phyloP scores from a whole-genome alignment of 2,329 filamentous ascomycete genomes.

The Tolypocladium tropicale region DNA sequence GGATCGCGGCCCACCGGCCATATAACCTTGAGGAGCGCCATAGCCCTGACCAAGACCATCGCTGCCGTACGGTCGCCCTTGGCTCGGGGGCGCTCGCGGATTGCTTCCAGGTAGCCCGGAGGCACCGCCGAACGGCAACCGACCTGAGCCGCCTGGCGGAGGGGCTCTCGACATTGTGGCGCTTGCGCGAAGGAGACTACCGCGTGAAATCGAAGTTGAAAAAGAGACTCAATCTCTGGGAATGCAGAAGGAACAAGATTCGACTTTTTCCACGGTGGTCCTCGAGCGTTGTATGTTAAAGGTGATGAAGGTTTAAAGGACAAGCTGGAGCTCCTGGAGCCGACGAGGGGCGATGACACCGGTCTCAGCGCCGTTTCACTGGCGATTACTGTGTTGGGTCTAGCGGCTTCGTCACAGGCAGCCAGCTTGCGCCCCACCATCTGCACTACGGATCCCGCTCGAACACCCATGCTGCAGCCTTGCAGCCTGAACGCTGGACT shows the following conservation, averaged over 20 bases:
- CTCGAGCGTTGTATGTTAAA: background rate
- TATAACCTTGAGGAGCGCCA: conserved; percentile 5
- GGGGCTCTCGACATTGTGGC: conserved; percentile 21
- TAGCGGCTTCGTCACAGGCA: background rate
- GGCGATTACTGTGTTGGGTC: background rate
- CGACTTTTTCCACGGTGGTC: background rate
- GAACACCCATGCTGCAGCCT: no score
- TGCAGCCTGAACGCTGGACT: background rate
- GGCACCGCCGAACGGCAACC: conserved; percentile 14
- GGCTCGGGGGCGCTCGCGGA: conserved; percentile 13
- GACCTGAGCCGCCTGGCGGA: conserved; percentile 11
- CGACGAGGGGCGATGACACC: background rate
- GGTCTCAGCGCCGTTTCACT: conserved; percentile 4
- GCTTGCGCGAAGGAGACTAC: background rate
- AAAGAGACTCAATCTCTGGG: no score
- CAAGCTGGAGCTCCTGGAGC: conserved; percentile 3
- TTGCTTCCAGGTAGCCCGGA: conserved; percentile 17
- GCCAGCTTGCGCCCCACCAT: background rate
- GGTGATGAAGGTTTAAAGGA: conserved; percentile 1
- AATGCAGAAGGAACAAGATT: no score
- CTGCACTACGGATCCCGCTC: background rate
- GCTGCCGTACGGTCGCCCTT: conserved; percentile 12
- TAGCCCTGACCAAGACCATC: conserved; percentile 23
- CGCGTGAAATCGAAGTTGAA: no score
- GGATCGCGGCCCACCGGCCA: conserved; percentile 12